Conservation (phyloP, 2,329 filamentous ascomycete species). For the Xylariaceae sp. region DNA sequence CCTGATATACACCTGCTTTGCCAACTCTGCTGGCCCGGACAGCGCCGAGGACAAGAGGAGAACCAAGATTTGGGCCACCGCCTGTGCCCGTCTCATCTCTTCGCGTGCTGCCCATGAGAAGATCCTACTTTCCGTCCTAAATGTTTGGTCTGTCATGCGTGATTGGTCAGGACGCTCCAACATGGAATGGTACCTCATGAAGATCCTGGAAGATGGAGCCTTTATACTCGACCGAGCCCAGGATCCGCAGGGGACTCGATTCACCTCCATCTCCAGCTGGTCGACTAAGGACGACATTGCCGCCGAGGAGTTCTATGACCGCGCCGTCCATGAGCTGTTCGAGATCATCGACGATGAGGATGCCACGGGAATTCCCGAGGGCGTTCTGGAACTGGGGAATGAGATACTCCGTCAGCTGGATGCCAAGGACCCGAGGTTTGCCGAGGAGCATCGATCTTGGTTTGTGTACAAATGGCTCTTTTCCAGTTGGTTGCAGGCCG, state of each 20-base stretch:
- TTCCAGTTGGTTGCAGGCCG: slow-evolving; percentile 73
- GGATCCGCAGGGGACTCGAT: slow-evolving; percentile 64
- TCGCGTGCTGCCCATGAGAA: slow-evolving; percentile 54
- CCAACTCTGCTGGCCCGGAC: slow-evolving; percentile 74
- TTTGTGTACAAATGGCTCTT: slow-evolving; percentile 91
- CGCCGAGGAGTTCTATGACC: slow-evolving; percentile 81
- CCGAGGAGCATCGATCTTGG: slow-evolving; percentile 71
- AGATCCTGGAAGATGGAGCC: slow-evolving; percentile 84
- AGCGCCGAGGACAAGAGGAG: slow-evolving; percentile 73
- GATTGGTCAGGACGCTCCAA: slow-evolving; percentile 86
- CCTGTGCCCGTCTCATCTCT: slow-evolving; percentile 74
- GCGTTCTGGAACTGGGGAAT: slow-evolving; percentile 75
- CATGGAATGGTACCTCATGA: slow-evolving; percentile 91
- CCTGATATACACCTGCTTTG: slow-evolving; percentile 82
- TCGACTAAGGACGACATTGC: slow-evolving; percentile 73
- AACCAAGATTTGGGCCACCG: slow-evolving; percentile 80
- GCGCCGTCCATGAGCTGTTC: slow-evolving; percentile 73
- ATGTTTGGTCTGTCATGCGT: slow-evolving; percentile 78
- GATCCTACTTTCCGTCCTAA: slow-evolving; percentile 75
- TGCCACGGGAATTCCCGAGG: slow-evolving; percentile 76
- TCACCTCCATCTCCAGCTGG: slow-evolving; percentile 65
- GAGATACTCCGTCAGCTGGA: slow-evolving; percentile 75
- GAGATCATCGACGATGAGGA: slow-evolving; percentile 80
- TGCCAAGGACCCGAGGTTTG: slow-evolving; percentile 44
- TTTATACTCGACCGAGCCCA: slow-evolving; percentile 83